Evolutionary conservation across 2,329 filamentous ascomycete species (phyloP).

Genomic region (Fusarium albosuccineum): DNA sequence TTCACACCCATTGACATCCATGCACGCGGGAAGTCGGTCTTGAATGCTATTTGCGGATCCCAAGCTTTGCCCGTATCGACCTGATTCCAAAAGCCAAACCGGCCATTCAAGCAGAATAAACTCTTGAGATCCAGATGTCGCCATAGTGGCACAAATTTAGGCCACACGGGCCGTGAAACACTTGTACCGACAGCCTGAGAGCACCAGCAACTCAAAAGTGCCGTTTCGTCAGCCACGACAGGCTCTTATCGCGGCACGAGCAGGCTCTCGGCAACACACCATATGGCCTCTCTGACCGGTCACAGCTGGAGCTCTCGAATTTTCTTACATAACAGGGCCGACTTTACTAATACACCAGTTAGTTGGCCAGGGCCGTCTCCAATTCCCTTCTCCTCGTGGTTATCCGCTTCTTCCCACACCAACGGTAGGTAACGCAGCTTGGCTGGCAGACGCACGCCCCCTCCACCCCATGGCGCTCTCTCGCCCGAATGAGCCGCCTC

Average conservation of each 20-base stretch:
- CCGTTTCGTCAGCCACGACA: not conserved
- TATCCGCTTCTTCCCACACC: constrained; percentile 11
- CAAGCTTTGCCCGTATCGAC: not conserved
- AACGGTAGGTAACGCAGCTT: not conserved
- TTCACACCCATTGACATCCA: constrained; percentile 32
- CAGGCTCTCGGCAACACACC: constrained; percentile 21
- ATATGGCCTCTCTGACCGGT: constrained; percentile 19
- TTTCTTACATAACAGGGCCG: constrained; percentile 17
- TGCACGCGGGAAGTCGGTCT: constrained; percentile 36
- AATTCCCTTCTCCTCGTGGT: constrained; percentile 17
- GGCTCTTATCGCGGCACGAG: constrained; percentile 4
- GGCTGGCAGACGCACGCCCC: constrained; percentile 15
- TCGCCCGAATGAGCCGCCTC: constrained; percentile 34
- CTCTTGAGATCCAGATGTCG: not conserved
- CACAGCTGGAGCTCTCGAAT: not conserved
- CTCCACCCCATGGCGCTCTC: constrained; percentile 22
- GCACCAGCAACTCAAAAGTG: not conserved
- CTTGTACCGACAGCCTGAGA: not conserved
- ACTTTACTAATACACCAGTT: constrained; percentile 15
- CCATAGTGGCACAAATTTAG: not conserved
- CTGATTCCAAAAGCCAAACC: constrained; percentile 21
- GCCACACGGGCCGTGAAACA: not conserved
- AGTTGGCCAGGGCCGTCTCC: not conserved
- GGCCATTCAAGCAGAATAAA: not conserved
- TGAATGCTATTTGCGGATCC: constrained; percentile 34